These are phyloP conservation scores for Mucor irregularis DNA, from an alignment of 371 early-diverging fungal species.

Conservation along the genomic window DNA sequence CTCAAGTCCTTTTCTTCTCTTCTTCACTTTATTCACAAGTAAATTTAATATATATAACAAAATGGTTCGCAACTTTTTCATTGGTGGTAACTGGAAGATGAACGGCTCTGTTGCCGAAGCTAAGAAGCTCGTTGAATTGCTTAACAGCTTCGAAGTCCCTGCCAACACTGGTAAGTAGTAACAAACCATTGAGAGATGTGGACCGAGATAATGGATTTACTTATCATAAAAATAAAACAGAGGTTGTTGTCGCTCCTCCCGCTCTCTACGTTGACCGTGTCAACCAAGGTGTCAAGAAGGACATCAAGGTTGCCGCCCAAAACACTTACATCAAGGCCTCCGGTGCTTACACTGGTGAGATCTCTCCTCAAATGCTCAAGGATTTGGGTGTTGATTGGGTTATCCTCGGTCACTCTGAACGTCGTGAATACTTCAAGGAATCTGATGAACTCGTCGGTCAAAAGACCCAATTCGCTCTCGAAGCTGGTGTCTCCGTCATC, in stretches of 20 bases:
- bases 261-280: conserved; percentile 88
- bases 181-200: too few relatives aligned
- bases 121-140: conserved; percentile 69
- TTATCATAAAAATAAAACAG: conserved; percentile 39
- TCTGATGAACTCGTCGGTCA: conserved; percentile 84
- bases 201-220: background rate
- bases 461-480: conserved; percentile 90
- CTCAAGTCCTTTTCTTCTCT: background rate
- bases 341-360: conserved; percentile 99
- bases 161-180: conserved; percentile 45
- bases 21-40: conserved; percentile 2
- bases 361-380: conserved; percentile 94
- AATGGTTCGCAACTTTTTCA: conserved; percentile 70
- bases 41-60: conserved; percentile 3
- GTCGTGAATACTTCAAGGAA: conserved; percentile 93
- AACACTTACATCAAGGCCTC: conserved; percentile 86
- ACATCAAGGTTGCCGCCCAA: conserved; percentile 95
- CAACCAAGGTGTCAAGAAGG: conserved; percentile 72
- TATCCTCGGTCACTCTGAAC: conserved; percentile 99
- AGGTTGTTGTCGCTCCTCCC: conserved; percentile 98
- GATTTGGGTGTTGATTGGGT: conserved; percentile 95
- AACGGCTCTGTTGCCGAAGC: conserved; percentile 83
- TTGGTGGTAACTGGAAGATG: conserved; percentile 96
- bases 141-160: conserved; percentile 69
- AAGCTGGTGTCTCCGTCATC: conserved; percentile 89